These are phyloP conservation scores for Ogataea methanolica DNA, from an alignment of 805 yeast genomes.

Conservation along the genomic window DNA sequence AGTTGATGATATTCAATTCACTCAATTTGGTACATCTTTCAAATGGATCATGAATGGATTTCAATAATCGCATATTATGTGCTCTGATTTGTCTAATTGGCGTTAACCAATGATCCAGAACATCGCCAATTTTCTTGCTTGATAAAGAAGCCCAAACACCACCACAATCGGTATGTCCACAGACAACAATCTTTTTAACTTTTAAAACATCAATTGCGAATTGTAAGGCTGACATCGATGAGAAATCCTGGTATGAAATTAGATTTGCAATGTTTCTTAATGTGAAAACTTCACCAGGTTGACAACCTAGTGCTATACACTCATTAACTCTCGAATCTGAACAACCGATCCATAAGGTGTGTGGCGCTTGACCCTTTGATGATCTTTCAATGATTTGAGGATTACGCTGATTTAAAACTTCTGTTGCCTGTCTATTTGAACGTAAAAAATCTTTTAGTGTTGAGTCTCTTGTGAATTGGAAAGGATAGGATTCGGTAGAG, in stretches of 20 bases:
- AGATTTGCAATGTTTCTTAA: slow-evolving; percentile 86
- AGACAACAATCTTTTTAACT: slow-evolving; percentile 74
- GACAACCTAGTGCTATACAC: slow-evolving; percentile 60
- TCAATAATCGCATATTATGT: slow-evolving; percentile 47
- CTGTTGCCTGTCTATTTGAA: slow-evolving; percentile 44
- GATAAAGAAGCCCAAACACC: slow-evolving; percentile 81
- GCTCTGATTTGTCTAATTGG: slow-evolving; percentile 68
- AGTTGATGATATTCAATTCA: slow-evolving; percentile 71
- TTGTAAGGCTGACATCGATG: slow-evolving; percentile 75
- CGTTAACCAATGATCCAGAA: slow-evolving; percentile 67
- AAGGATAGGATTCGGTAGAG: slow-evolving; percentile 25
- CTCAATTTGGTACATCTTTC: slow-evolving; percentile 58
- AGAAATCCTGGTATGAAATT: slow-evolving; percentile 64
- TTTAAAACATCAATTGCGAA: slow-evolving; percentile 82
- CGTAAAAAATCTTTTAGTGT: slow-evolving; percentile 43
- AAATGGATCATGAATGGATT: slow-evolving; percentile 44
- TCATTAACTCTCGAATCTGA: slow-evolving; percentile 90
- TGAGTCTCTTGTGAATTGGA: slow-evolving; percentile 44
- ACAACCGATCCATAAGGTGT: slow-evolving; percentile 91
- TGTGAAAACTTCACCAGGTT: slow-evolving; percentile 89
- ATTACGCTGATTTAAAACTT: slow-evolving; percentile 42
- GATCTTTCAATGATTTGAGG: slow-evolving; percentile 60
- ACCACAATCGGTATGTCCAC: slow-evolving; percentile 96
- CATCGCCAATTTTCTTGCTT: slow-evolving; percentile 59
- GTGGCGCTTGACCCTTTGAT: slow-evolving; percentile 86